Evolutionary conservation across 2,329 filamentous ascomycete species (phyloP), one percentile per base, ranked within the genome.

Genomic region (Fusarium pilosicola): DNA sequence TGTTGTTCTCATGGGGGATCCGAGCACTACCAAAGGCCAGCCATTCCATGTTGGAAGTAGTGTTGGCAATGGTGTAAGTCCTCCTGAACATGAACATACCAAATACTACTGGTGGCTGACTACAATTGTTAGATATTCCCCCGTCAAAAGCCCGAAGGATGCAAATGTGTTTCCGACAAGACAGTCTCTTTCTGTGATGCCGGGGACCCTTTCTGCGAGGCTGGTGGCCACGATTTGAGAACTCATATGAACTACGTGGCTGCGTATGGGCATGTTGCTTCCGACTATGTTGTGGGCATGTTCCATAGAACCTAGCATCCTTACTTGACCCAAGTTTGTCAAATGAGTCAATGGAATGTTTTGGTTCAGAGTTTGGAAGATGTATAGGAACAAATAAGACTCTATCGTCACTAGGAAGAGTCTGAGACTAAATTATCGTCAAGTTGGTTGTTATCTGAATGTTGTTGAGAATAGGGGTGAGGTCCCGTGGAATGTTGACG

Each of bases 1-100:
- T 7, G 48, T 75, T 11, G 57, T 77, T 36, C n/a, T 76, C 7
- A 76, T 77, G 72, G 75, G 75, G 6, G 75, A 77, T n/a, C 75
- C 75, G 3, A 76, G 75, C 30, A 74, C 62, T n/a, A 75, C 72
- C 1, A 52, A 59, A 34, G 63, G 65, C 2, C 75, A 76, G 11
- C 28, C 62, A 5, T 77, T 70, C 36, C 75, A 77, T 10, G 14
- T 68, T 12, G 72, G 75, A 30, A 75, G 56, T 18, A 75, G 75
- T 28, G 46, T 69, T 8, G 62, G 67, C 26, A 69, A 60, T 8
- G 72, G 75, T 10, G 75, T 77, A 62, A 70, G 75, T 26, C 14
- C 24, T 24, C 2, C 10, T n/a, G n/a, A n/a, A n/a, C n/a, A n/a
- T n/a, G n/a, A n/a, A n/a, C n/a, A n/a, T n/a, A n/a, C 0, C 1